Conservation (phyloP, 495 filamentous ascomycete species). For the Penicillium silybi region DNA sequence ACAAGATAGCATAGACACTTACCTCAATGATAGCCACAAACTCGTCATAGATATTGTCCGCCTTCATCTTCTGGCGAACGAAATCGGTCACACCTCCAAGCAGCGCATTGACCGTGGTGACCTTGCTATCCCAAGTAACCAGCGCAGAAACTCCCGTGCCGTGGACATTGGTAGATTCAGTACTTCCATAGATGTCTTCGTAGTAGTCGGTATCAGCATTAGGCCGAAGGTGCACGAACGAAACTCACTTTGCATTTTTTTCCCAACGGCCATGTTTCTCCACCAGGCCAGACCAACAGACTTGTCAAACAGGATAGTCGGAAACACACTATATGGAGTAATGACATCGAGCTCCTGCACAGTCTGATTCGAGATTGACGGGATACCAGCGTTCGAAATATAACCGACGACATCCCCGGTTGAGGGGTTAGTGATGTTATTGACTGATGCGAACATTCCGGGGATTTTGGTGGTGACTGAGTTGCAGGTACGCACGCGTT, state of each 20-base stretch:
- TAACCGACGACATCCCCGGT: conserved; percentile 28
- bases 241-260: conserved; percentile 34
- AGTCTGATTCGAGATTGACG: conserved; percentile 28
- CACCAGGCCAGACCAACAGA: conserved; percentile 34
- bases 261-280: conserved; percentile 35
- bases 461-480: conserved; percentile 23
- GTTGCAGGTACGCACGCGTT: conserved; percentile 35
- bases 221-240: neutral
- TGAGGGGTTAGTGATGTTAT: conserved; percentile 27
- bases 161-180: conserved; percentile 30
- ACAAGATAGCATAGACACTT: neutral
- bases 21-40: conserved; percentile 6
- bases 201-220: neutral
- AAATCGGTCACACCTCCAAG: conserved; percentile 27
- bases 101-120: conserved; percentile 30
- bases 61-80: conserved; percentile 30
- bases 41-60: conserved; percentile 25
- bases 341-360: conserved; percentile 30
- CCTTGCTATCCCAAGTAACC: conserved; percentile 35
- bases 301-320: conserved; percentile 25
- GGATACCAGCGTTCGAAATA: conserved; percentile 32
- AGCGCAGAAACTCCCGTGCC: conserved; percentile 28
- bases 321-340: conserved; percentile 32
- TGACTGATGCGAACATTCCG: conserved; percentile 37
- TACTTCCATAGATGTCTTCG: conserved; percentile 32